These are phyloP conservation scores for Artemisia argyi DNA, from an alignment of 129 eudicot genomes.

Conservation along the genomic window DNA sequence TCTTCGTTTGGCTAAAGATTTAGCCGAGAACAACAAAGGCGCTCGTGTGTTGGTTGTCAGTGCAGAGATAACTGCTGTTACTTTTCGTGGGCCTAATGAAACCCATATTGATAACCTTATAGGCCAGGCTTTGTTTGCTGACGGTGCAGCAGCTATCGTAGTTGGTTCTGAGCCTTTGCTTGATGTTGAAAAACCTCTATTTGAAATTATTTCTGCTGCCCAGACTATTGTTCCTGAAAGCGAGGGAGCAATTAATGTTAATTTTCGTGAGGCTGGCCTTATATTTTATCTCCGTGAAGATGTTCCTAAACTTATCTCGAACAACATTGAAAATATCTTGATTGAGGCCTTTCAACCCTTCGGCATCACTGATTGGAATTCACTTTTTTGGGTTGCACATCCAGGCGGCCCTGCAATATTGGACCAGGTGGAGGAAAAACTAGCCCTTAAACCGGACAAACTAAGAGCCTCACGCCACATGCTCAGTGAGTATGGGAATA, in stretches of 20 bases:
- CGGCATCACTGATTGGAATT: too few relatives aligned
- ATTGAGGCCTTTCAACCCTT: too few relatives aligned
- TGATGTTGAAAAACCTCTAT: constrained; percentile 13
- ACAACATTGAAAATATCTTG: too few relatives aligned
- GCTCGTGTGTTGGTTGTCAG: constrained; percentile 27
- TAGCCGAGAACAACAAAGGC: too few relatives aligned
- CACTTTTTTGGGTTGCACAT: too few relatives aligned
- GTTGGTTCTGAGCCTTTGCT: constrained; percentile 20
- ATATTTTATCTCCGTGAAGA: not conserved
- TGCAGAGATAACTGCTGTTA: constrained; percentile 1
- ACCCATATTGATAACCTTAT: constrained; percentile 20
- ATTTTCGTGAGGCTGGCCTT: constrained; percentile 15
- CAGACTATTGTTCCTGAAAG: constrained; percentile 17
- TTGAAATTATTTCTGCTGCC: constrained; percentile 5
- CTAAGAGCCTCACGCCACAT: too few relatives aligned
- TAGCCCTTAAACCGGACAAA: too few relatives aligned
- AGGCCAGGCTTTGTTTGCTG: constrained; percentile 31
- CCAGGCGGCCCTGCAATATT: too few relatives aligned
- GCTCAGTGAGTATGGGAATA: too few relatives aligned
- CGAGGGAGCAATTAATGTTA: constrained; percentile 4
- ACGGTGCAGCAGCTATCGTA: constrained; percentile 24
- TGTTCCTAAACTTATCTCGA: not conserved
- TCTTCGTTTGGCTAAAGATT: constrained; percentile 5
- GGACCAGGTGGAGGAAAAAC: too few relatives aligned
- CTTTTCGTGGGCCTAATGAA: constrained; percentile 4